Evolutionary conservation across 176 grass and related monocot genomes (phyloP).

Genomic region (Dendrocalamus sinicus): DNA sequence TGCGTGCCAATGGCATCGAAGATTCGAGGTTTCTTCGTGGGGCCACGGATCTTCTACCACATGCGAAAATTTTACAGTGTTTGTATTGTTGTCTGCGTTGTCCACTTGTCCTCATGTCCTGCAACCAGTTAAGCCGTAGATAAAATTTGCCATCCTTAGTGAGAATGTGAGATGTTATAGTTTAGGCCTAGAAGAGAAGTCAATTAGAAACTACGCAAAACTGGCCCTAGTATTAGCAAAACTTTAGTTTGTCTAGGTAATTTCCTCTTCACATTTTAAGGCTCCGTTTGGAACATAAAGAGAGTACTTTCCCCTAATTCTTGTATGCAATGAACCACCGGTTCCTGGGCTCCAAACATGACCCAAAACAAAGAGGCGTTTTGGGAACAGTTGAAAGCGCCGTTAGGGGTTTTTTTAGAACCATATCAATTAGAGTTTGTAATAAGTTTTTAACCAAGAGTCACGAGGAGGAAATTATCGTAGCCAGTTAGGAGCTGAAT

Average conservation of each 20-base stretch:
- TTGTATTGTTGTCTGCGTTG: not conserved
- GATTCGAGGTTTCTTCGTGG: constrained; percentile 30
- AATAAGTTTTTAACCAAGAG: too few relatives aligned
- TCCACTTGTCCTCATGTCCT: too few relatives aligned
- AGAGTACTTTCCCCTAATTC: too few relatives aligned
- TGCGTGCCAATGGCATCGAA: not conserved
- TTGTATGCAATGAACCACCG: too few relatives aligned
- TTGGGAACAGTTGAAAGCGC: too few relatives aligned
- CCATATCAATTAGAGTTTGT: too few relatives aligned
- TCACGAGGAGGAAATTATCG: not conserved
- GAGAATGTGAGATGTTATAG: not conserved
- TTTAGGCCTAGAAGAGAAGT: not conserved
- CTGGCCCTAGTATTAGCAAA: not conserved
- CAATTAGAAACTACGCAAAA: not conserved
- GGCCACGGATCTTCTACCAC: constrained; percentile 17
- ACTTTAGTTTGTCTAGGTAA: too few relatives aligned
- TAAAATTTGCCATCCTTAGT: not conserved
- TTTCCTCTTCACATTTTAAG: too few relatives aligned
- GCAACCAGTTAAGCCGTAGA: not conserved
- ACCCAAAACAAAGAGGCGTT: too few relatives aligned
- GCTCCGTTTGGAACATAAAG: too few relatives aligned
- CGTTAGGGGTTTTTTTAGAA: too few relatives aligned
- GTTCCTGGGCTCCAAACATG: too few relatives aligned
- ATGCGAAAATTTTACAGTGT: not conserved
- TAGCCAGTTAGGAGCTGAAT: not conserved